Evolutionary conservation across 2,329 filamentous ascomycete genomes (phyloP), one percentile per base, ranked within the genome.

Genomic region (Sodiomyces alkalinus): DNA sequence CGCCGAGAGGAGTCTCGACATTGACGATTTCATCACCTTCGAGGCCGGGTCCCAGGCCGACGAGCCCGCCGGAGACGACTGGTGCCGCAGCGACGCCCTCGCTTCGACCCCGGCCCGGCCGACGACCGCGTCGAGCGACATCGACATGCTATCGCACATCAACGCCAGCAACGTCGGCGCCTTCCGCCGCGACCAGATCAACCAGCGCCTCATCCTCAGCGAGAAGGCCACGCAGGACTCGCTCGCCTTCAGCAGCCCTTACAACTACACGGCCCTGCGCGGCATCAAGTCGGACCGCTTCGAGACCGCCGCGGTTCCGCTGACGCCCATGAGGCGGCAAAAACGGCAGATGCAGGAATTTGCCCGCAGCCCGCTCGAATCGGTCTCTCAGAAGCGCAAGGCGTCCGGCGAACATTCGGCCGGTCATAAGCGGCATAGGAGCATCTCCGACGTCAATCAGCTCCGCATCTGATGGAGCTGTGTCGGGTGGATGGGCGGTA

Each of bases 1-100:
- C 14, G 73, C 66, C 16, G 74, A 80, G 38, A 61, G 69, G 41
- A 61, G 62, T 30, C 54, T 79, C 11, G 68, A 75, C 35, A 61
- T 85, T 8, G 70, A 78, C 28, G 78, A 86, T 44, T 80, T 87
- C 36, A 70, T 86, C 39, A 65, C 73, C 28, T 77, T 79, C 47
- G 66, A 70, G 12, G 64, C 68, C 13, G 60, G 58, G 13, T 70
- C 68, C 5, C 68, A 68, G 8, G 76, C 79, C 7, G 58, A 70
- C 37, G 68, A 73, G 39, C 60, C 54, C 14, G 62, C 66, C 19
- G 58, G 62, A 22, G 53, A 48, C 12, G 60, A 65, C 22, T 55
- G 55, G 41, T 57, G 56, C n/a, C 55, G 58, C 20, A 55, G 55
- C 7, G 54, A 62, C 33, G 62, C 65, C 21, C 53, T 60, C 11